Evolutionary conservation across 306 rosid species (phyloP).

Genomic region (Geum urbanum): DNA sequence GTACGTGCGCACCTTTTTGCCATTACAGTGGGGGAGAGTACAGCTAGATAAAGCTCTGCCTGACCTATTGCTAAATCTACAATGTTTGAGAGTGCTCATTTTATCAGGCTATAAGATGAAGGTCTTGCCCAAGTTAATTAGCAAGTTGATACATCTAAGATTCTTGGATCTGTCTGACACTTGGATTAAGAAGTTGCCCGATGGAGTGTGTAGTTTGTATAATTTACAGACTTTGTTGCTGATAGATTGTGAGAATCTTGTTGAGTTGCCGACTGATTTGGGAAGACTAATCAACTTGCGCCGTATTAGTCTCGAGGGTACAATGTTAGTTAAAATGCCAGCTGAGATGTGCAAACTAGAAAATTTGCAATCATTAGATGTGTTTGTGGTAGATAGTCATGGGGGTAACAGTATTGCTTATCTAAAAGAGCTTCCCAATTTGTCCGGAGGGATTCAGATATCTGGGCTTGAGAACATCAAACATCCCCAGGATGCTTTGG

Average conservation of each 20-base stretch:
- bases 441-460: no score
- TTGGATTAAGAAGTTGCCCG: not conserved
- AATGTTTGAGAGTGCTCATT: no score
- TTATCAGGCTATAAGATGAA: no score
- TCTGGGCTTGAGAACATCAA: no score
- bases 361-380: not conserved
- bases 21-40: no score
- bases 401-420: not conserved
- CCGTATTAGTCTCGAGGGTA: not conserved
- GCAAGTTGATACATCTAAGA: not conserved
- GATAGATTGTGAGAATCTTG: not conserved
- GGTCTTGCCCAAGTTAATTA: no score
- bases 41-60: no score
- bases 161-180: not conserved
- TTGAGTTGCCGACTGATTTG: not conserved
- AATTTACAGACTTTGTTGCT: conserved; percentile 11
- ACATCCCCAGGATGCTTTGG: no score
- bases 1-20: not conserved
- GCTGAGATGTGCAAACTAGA: not conserved
- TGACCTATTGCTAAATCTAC: no score
- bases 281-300: conserved; percentile 4
- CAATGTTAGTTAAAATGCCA: not conserved
- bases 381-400: not conserved
- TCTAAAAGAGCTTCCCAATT: conserved; percentile 4
- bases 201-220: not conserved